phyloP scores from a whole-genome alignment of 192 early-diverging fungal genomes.

The Coemansia erecta region DNA sequence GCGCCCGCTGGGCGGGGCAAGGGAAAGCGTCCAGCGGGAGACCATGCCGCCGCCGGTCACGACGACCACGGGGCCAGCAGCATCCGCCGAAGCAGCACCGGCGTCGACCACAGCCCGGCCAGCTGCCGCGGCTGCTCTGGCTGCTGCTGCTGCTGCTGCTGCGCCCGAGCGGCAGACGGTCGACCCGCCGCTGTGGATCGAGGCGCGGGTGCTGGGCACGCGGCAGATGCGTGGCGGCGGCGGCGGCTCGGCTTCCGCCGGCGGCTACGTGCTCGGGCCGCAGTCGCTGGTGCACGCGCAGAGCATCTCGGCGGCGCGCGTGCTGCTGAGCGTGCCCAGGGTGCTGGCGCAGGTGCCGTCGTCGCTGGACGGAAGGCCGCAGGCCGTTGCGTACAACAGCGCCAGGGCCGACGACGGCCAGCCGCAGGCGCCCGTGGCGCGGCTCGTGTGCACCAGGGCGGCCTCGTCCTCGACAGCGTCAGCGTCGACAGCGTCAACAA shows the following conservation, averaged over 20 bases:
- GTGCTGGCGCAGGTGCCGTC: slow-evolving; percentile 27
- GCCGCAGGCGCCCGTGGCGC: background rate
- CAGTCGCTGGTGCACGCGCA: slow-evolving; percentile 45
- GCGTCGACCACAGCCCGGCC: background rate
- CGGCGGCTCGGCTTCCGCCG: background rate
- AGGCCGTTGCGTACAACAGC: background rate
- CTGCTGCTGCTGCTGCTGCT: background rate
- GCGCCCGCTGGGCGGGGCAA: slow-evolving; percentile 20
- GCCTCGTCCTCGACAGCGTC: no score
- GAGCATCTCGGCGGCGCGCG: slow-evolving; percentile 27
- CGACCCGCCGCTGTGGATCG: slow-evolving; percentile 42
- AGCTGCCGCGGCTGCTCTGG: background rate
- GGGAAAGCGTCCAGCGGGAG: background rate
- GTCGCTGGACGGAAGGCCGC: background rate
- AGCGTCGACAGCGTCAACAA: no score
- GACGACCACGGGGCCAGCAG: no score
- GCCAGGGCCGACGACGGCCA: background rate
- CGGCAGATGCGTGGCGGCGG: slow-evolving; percentile 3
- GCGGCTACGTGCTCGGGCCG: slow-evolving; percentile 15
- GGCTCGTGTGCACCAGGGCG: slow-evolving; percentile 3
- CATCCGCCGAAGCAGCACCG: no score
- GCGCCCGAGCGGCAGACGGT: slow-evolving; percentile 1
- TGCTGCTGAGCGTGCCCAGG: slow-evolving; percentile 33
- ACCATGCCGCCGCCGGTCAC: background rate
- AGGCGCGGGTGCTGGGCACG: slow-evolving; percentile 28